These are phyloP conservation scores for Irpex sp. DNA, from an alignment of 1,284 basidiomycete species.

Conservation along the genomic window DNA sequence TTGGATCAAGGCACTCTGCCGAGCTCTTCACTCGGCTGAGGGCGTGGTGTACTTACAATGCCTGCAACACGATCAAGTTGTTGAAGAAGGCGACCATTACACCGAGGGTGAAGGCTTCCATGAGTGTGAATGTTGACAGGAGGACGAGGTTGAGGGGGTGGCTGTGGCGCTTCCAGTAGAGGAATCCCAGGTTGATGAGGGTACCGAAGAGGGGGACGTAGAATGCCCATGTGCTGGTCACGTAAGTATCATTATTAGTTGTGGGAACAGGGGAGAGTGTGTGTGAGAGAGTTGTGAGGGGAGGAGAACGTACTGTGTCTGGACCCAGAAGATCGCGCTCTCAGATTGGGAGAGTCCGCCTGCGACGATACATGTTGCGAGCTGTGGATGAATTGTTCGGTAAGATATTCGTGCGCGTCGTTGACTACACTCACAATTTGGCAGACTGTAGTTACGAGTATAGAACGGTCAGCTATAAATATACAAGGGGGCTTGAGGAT, in stretches of 20 bases:
- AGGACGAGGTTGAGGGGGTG: conserved; percentile 81
- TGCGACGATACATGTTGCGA: conserved; percentile 67
- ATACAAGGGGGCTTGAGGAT: not conserved
- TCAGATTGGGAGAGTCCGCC: conserved; percentile 61
- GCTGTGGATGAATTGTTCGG: conserved; percentile 31
- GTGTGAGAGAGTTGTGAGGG: not conserved
- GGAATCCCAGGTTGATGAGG: conserved; percentile 68
- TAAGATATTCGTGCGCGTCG: not conserved
- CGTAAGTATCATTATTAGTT: not conserved
- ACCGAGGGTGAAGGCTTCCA: conserved; percentile 81
- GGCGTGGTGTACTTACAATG: conserved; percentile 50
- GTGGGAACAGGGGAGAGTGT: not conserved
- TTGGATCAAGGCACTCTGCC: not conserved
- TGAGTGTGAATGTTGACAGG: conserved; percentile 71
- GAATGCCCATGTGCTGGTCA: conserved; percentile 63
- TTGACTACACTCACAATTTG: conserved; percentile 56
- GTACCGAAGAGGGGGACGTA: conserved; percentile 75
- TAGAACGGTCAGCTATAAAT: too few relatives aligned
- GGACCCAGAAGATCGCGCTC: conserved; percentile 60
- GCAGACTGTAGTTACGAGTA: not conserved
- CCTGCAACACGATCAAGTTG: conserved; percentile 78
- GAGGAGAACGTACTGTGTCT: conserved; percentile 48
- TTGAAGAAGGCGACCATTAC: conserved; percentile 76
- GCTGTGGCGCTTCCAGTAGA: conserved; percentile 87
- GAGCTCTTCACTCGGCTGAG: too few relatives aligned